Evolutionary conservation across 768 basidiomycete genomes (phyloP).

Genomic region (Collybiopsis confluens): DNA sequence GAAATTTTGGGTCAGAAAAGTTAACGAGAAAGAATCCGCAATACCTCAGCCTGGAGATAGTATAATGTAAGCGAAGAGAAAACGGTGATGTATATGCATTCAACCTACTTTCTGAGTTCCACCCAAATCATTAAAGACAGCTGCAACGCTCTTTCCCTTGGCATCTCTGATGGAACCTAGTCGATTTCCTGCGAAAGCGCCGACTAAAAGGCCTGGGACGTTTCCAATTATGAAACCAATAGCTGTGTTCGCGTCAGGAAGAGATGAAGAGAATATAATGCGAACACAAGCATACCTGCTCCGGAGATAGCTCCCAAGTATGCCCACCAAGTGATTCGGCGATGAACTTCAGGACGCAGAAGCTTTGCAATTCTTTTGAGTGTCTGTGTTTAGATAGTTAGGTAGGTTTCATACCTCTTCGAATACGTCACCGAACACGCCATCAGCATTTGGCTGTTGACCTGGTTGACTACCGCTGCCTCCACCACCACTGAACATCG

Average conservation of each 20-base stretch:
- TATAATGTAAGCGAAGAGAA: background rate
- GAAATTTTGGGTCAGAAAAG: constrained; percentile 1
- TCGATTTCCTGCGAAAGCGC: constrained; percentile 85
- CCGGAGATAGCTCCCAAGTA: constrained; percentile 51
- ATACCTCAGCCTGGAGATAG: constrained; percentile 63
- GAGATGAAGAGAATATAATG: constrained; percentile 39
- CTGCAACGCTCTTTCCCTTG: constrained; percentile 89
- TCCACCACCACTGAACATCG: constrained; percentile 56
- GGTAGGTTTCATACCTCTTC: constrained; percentile 61
- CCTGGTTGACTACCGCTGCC: constrained; percentile 23
- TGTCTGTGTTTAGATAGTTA: background rate
- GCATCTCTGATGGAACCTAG: constrained; percentile 89
- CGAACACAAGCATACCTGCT: constrained; percentile 28
- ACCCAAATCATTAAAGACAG: constrained; percentile 77
- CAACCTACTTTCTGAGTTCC: constrained; percentile 54
- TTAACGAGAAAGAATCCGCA: constrained; percentile 2
- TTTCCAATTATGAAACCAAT: constrained; percentile 42
- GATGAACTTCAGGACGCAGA: constrained; percentile 76
- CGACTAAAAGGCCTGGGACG: constrained; percentile 64
- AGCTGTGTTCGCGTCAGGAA: constrained; percentile 65
- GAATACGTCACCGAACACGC: constrained; percentile 86
- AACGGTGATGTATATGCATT: background rate
- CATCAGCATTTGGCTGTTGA: constrained; percentile 69
- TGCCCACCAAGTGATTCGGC: constrained; percentile 68
- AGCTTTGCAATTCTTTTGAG: constrained; percentile 37